Evolutionary conservation across 2,329 filamentous ascomycete species (phyloP), one percentile per base, ranked within the genome.

Genomic region (Colletotrichum spaethianum): DNA sequence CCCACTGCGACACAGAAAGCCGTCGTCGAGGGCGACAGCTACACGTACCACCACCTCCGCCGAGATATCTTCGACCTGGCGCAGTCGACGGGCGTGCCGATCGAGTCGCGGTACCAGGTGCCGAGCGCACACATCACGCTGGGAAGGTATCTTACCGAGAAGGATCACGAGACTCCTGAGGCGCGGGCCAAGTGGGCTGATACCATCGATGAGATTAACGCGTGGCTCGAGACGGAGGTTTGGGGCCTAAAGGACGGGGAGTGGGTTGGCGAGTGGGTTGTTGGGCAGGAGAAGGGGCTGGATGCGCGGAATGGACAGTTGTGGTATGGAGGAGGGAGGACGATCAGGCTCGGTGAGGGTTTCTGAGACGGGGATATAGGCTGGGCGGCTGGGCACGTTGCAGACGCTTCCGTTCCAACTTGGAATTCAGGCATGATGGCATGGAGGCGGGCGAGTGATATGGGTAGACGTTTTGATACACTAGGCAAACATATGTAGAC

Each of bases 71-170:
- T 92, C 79, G 85, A 88, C 60, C 83, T 90, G 33, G 88, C 90
- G 4, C 84, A 86, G 56, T 84, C 83, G 4, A 87, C 90, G 0
- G 93, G 93, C 1, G 85, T 96, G n/a, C 83, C 88, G 20, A 87
- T 98, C 42, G 92, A 87, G 28, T 94, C 93, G 63, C 88, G 96
- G 69, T 98, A 98, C 80, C 91, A 95, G 31, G 94, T 97, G 2
- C 95, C 95, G 1, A 96, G 93, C 57, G 94, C 94, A 20, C 96
- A 98, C 83, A 89, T 98, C 78, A 98, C 96, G 0, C 89, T 98
- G 69, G 95, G 90, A 0, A 87, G 96, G 4, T 98, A 96, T 79
- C 87, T 98, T 53, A 88, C 86, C 12, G 87, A 90, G 50, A 84
- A 86, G 16, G 94, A 95, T 74, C 89, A 92, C 76, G 86, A 87